phyloP scores from a whole-genome alignment of 2,329 filamentous ascomycete species.

The Dothideomycetes sp. region DNA sequence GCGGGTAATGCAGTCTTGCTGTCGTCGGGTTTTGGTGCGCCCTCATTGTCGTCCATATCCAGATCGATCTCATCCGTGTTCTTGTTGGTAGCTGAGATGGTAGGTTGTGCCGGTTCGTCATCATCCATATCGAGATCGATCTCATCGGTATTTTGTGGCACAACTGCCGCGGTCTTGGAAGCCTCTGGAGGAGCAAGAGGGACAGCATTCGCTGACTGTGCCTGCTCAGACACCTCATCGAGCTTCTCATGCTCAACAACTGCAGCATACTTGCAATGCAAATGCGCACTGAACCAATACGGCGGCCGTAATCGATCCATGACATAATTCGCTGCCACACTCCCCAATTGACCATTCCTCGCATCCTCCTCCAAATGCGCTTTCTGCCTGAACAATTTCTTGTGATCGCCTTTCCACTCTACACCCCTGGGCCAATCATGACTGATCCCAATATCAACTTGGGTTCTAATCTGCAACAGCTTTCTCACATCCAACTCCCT shows the following conservation, averaged over 20 bases:
- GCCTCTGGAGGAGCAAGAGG: constrained; percentile 3
- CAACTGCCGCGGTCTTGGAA: constrained; percentile 8
- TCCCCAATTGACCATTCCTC: constrained; percentile 65
- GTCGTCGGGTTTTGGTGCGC: constrained; percentile 15
- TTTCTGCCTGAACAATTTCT: constrained; percentile 63
- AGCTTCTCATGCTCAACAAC: constrained; percentile 37
- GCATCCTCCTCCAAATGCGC: constrained; percentile 68
- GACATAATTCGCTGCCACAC: constrained; percentile 66
- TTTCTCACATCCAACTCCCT: constrained; percentile 87
- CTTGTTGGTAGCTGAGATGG: constrained; percentile 21
- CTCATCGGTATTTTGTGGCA: constrained; percentile 53
- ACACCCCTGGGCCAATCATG: constrained; percentile 91
- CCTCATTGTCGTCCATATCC: constrained; percentile 33
- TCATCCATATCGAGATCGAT: constrained; percentile 47
- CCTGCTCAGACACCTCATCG: background rate
- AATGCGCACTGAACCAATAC: constrained; percentile 84
- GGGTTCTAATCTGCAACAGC: constrained; percentile 70
- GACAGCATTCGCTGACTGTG: constrained; percentile 14
- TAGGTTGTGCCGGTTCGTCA: constrained; percentile 17
- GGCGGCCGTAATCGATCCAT: constrained; percentile 72
- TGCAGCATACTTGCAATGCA: constrained; percentile 82
- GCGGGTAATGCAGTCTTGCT: constrained; percentile 18
- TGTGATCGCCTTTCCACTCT: constrained; percentile 65
- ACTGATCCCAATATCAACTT: constrained; percentile 83
- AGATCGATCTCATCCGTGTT: constrained; percentile 61